phyloP scores from a whole-genome alignment of 371 early-diverging fungal genomes.

The Globomyces sp. region DNA sequence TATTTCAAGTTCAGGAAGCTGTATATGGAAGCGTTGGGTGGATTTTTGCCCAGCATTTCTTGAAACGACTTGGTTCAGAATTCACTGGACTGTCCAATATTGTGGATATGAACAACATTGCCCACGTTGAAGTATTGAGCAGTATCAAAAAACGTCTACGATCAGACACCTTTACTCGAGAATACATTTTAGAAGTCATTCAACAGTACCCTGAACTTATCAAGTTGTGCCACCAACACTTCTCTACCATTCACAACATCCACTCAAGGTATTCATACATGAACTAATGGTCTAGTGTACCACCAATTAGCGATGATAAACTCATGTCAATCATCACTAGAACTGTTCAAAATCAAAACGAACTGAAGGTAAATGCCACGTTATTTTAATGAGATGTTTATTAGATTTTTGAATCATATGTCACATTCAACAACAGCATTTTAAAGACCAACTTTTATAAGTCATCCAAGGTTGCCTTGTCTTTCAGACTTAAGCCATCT shows the following conservation, averaged over 20 bases:
- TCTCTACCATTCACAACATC: constrained; percentile 89
- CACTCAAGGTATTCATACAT: constrained; percentile 15
- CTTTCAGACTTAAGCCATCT: constrained; percentile 92
- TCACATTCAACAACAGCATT: constrained; percentile 95
- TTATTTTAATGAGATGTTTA: neutral
- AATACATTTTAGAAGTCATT: constrained; percentile 96
- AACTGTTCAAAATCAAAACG: constrained; percentile 87
- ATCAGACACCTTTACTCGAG: constrained; percentile 96
- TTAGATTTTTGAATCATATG: constrained; percentile 84
- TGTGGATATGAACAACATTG: constrained; percentile 73
- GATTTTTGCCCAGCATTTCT: constrained; percentile 97
- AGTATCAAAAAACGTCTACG: constrained; percentile 97
- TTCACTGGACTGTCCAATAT: constrained; percentile 78
- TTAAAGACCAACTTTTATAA: constrained; percentile 99
- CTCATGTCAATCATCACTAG: constrained; percentile 81
- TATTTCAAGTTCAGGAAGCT: constrained; percentile 78
- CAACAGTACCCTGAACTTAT: constrained; percentile 90
- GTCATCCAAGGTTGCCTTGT: constrained; percentile 97
- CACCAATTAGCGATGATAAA: constrained; percentile 72
- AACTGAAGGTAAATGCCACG: constrained; percentile 64
- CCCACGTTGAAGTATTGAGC: constrained; percentile 88
- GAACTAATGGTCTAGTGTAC: constrained; percentile 28
- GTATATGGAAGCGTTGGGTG: constrained; percentile 94
- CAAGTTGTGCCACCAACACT: constrained; percentile 89
- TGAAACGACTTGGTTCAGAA: constrained; percentile 94